Base-by-base conservation (phyloP, 345 rosid genomes). In the Heritiera littoralis region DNA sequence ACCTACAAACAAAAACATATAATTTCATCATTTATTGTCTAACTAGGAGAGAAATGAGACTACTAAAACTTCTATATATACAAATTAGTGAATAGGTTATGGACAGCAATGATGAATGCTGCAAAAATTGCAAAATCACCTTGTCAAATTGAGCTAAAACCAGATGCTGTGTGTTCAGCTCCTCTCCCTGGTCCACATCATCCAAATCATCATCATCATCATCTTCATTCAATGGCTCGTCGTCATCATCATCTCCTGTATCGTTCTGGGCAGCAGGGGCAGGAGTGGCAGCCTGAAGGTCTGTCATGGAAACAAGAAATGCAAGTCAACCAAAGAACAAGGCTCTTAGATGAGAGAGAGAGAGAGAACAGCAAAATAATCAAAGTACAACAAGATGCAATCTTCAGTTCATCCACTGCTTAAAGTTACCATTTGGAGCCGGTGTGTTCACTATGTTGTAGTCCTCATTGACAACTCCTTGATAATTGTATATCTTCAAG, bases 101-200 rank as follows among this genome's bases (percentile, higher is more conserved):
- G 20, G 38, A n/a, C 35, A 77, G 51, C 59, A 68, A 23, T 58
- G 12, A 63, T 41, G 76, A 23, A 51, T 49, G 11, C 23, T 17
- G 63, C 66, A 41, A 72, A 64, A 65, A 68, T 35, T 18, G 43
- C 11, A 10, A 30, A 56, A 48, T 14, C 85, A 95, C 99, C 98
- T 95, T 95, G 86, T 95, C 99, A 82, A 95, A 95, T 65, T 92
- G 99, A 75, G 99, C 99, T 88, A 96, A 85, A 80, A 96, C 98
- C 68, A 96, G 82, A 87, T 96, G 99, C 69, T 94, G 98, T 1
- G 99, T 91, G 85, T 92, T 94, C 89, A 90, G 83, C 78, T 96
- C 99, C 83, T 96, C 99, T 18, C 92, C 95, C 56, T 91, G 83
- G 69, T 93, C 98, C 82, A 89, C 88, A 79, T 90, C 99, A 83